Evolutionary conservation across 306 rosid genomes (phyloP), one percentile per base, ranked within the genome.

Genomic region (Lathyrus aphaca): DNA sequence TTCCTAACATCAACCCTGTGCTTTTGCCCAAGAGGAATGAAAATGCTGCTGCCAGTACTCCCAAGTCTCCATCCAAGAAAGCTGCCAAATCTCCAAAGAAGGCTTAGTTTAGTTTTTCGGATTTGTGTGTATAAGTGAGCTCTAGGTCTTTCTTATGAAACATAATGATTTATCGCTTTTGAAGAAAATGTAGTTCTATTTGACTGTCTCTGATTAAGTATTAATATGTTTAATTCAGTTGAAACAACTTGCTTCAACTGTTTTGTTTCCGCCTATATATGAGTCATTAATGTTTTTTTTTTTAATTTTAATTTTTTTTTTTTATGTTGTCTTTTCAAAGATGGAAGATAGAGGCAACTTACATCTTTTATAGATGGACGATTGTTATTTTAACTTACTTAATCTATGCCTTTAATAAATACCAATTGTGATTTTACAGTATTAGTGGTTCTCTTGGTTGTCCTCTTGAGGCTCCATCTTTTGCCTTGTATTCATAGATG

Each of bases 21-120:
- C 83, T 92, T 1, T 67, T 92, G 76, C 97, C 95, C 0, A 92
- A 92, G 89, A 92, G 82, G 75, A 61, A 79, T 0, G 84, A 87
- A 1, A 82, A 71, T 27, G 72, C 73, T 9, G 0, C 64, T 1
- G 82, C 32, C 1, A 25, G 29, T 10, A 3, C 8, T 21, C 84
- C 89, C 0, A 89, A 87, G 66, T 86, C 96, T n/a, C 94, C 97
- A 0, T 43, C 91, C 0, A 92, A 84, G 69, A 0, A 53, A 74
- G 32, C n/a, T n/a, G n/a, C n/a, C n/a, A 92, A 92, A 40, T 92
- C 97, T 13, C 96, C 96, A 0, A 90, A 79, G 83, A 88, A 90
- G 44, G 89, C 94, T 18, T 84, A 43, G 74, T n/a, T 38, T 53
- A 6, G 8, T 3, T 0, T 0, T 30, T 10, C 3, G 38, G 5